Percentiles rank a stretch among this genome's conserved stretches.
Evolutionary conservation across 352 stramenopile species (phyloP).

Genomic region (Pythium phragmiticola): DNA sequence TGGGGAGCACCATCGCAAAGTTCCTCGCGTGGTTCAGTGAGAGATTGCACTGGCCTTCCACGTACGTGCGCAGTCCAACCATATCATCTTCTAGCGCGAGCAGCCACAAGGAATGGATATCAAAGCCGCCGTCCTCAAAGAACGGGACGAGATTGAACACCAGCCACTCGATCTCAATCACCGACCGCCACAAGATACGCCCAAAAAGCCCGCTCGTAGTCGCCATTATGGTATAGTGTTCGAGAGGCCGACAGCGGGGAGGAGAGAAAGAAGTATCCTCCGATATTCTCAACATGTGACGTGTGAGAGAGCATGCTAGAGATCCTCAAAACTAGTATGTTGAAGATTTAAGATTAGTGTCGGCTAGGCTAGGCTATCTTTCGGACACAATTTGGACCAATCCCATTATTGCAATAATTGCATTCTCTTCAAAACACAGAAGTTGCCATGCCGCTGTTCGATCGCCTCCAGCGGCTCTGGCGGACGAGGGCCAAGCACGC

Average conservation of each 20-base stretch:
- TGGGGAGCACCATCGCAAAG: neutral
- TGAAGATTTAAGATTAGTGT: neutral
- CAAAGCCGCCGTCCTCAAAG: neutral
- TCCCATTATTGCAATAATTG: neutral
- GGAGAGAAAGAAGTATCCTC: too few relatives aligned
- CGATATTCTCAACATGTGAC: neutral
- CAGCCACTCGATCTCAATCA: neutral
- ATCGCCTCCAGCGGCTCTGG: slow-evolving; percentile 25
- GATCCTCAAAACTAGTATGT: neutral
- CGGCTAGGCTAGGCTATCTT: neutral
- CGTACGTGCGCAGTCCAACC: neutral
- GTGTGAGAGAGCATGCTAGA: neutral
- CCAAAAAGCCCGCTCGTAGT: too few relatives aligned
- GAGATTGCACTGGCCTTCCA: neutral
- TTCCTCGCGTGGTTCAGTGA: neutral
- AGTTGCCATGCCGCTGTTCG: slow-evolving; percentile 13
- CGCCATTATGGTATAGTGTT: too few relatives aligned
- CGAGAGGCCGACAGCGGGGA: too few relatives aligned
- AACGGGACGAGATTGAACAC: neutral
- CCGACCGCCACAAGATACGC: too few relatives aligned
- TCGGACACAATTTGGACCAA: neutral
- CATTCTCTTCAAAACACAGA: neutral
- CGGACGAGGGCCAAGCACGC: slow-evolving; percentile 10
- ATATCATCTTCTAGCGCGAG: neutral
- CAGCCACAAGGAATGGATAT: neutral